These are phyloP conservation scores for Berkeleyomyces rouxiae DNA, from an alignment of 2,329 filamentous ascomycete species.

Conservation along the genomic window DNA sequence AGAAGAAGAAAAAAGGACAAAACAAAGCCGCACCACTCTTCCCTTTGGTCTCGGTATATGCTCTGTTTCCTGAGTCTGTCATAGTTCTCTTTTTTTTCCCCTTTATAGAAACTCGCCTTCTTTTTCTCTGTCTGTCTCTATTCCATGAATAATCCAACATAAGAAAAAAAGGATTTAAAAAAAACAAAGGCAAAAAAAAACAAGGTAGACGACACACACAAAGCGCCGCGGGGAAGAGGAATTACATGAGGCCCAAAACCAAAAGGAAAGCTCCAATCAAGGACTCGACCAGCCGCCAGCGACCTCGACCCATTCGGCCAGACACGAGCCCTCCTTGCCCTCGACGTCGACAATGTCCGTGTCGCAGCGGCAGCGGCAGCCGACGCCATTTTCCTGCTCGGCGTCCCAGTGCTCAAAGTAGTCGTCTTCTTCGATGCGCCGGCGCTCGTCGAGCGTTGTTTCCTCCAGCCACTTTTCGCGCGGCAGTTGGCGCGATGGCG, in stretches of 20 bases:
- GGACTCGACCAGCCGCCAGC: conserved; percentile 70
- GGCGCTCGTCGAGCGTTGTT: conserved; percentile 66
- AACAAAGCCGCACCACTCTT: not conserved
- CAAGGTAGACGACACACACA: not conserved
- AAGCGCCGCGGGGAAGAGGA: too few species aligned
- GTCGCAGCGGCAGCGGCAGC: conserved; percentile 90
- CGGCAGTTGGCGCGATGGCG: conserved; percentile 69
- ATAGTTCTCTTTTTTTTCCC: not conserved
- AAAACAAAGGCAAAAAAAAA: conserved; percentile 3
- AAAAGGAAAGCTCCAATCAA: not conserved
- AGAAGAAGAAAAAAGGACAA: not conserved
- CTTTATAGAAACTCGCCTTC: conserved; percentile 14
- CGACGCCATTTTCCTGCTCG: conserved; percentile 87
- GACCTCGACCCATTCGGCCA: conserved; percentile 93
- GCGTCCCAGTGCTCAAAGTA: conserved; percentile 86
- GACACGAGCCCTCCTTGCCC: conserved; percentile 88
- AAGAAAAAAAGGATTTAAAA: conserved; percentile 2
- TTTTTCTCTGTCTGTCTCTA: conserved; percentile 3
- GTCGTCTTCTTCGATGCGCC: conserved; percentile 78
- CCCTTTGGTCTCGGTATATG: not conserved
- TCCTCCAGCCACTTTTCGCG: conserved; percentile 66
- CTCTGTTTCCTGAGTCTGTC: too few species aligned
- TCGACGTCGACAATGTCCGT: conserved; percentile 96
- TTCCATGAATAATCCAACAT: not conserved
- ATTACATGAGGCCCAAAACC: too few species aligned